A percentile compares a stretch with the other conserved stretches of the same genome.
Conservation (phyloP, 116 monocot genomes). For the Iris pallida region DNA sequence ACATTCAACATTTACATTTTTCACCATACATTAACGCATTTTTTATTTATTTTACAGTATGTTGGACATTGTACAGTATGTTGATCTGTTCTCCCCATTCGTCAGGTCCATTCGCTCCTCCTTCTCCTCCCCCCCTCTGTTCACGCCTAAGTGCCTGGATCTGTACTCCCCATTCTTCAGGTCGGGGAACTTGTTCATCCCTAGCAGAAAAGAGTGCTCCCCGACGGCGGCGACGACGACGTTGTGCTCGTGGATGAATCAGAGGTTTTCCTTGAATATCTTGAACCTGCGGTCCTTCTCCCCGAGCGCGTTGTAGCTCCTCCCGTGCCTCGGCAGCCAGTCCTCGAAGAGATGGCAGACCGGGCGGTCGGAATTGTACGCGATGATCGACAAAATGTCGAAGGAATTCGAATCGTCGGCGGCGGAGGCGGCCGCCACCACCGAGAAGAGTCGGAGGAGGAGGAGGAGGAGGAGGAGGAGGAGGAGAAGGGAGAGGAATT, state of each 20-base stretch:
- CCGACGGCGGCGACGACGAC: too few species aligned
- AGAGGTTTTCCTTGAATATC: conserved; percentile 48
- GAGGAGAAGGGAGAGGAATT: too few species aligned
- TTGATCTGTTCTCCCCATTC: too few species aligned
- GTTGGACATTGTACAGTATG: too few species aligned
- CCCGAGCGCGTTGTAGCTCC: conserved; percentile 24
- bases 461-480: neutral
- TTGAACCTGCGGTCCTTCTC: conserved; percentile 37
- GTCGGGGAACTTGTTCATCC: conserved; percentile 19
- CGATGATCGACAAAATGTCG: conserved; percentile 12
- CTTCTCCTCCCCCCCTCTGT: too few species aligned
- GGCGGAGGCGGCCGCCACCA: too few species aligned
- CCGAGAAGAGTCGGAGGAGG: neutral
- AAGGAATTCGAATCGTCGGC: neutral
- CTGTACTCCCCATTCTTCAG: conserved; percentile 16
- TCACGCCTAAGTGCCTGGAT: neutral
- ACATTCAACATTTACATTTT: too few species aligned
- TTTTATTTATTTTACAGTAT: too few species aligned
- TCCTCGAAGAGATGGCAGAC: conserved; percentile 23
- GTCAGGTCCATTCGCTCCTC: too few species aligned
- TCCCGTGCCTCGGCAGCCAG: conserved; percentile 30
- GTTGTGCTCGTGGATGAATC: conserved; percentile 49
- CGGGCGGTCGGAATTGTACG: conserved; percentile 5
- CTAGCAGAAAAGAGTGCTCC: too few species aligned
- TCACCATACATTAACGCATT: too few species aligned